phyloP scores from a whole-genome alignment of 129 eudicot genomes.

The Erigeron canadensis region DNA sequence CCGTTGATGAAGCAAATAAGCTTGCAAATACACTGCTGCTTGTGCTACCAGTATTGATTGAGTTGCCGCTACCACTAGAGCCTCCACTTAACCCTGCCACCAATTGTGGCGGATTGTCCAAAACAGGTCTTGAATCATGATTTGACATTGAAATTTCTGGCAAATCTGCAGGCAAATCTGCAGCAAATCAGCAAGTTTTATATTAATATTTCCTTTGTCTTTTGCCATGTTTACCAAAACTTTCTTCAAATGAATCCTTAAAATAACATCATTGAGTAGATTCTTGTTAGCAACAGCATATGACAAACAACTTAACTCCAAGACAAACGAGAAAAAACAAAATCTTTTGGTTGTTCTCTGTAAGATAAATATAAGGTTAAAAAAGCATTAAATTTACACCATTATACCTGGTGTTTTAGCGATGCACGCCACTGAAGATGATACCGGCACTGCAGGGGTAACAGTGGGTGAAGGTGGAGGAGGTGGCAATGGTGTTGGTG shows the following conservation, averaged over 20 bases:
- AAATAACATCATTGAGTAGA: neutral
- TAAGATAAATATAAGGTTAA: slow-evolving; percentile 19
- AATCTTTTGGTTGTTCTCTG: slow-evolving; percentile 23
- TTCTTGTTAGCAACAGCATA: slow-evolving; percentile 40
- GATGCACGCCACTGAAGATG: slow-evolving; percentile 45
- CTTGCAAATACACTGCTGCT: slow-evolving; percentile 83
- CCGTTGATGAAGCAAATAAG: slow-evolving; percentile 77
- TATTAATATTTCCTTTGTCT: slow-evolving; percentile 21
- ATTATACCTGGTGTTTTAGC: slow-evolving; percentile 59
- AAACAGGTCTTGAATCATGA: slow-evolving; percentile 28
- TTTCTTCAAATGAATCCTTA: neutral
- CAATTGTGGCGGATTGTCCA: slow-evolving; percentile 41
- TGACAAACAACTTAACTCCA: slow-evolving; percentile 51
- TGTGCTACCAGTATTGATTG: slow-evolving; percentile 67
- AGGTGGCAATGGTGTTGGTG: slow-evolving; percentile 31
- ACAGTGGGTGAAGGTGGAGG: slow-evolving; percentile 37
- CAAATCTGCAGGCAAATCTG: slow-evolving; percentile 40
- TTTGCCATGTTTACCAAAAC: slow-evolving; percentile 12
- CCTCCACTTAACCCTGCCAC: slow-evolving; percentile 41
- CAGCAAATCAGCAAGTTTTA: slow-evolving; percentile 13
- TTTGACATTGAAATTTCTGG: slow-evolving; percentile 43
- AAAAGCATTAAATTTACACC: neutral
- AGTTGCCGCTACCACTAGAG: slow-evolving; percentile 54
- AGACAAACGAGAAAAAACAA: slow-evolving; percentile 31
- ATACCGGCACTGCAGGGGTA: slow-evolving; percentile 34